phyloP scores from a whole-genome alignment of 805 yeast species.

The Henningerozyma blattae region DNA sequence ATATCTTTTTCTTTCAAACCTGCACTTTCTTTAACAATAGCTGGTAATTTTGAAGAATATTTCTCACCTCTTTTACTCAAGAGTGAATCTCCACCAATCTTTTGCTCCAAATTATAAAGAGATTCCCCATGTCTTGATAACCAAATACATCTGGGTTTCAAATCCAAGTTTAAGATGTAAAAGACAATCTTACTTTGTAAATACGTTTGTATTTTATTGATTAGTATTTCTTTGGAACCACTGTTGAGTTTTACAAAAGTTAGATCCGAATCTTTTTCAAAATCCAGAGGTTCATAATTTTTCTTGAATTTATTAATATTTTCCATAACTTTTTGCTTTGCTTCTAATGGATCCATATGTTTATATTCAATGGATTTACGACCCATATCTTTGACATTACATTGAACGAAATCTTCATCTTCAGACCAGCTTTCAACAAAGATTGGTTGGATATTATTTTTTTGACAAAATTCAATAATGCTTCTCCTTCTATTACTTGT shows the following conservation, averaged over 20 bases:
- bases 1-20: slow-evolving; percentile 50
- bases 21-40: slow-evolving; percentile 47
- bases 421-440: slow-evolving; percentile 89
- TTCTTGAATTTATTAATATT: slow-evolving; percentile 66
- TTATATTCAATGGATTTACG: slow-evolving; percentile 76
- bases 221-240: slow-evolving; percentile 76
- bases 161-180: slow-evolving; percentile 90
- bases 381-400: slow-evolving; percentile 77
- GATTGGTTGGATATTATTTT: slow-evolving; percentile 70
- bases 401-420: slow-evolving; percentile 62
- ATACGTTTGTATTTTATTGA: slow-evolving; percentile 79
- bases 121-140: slow-evolving; percentile 94
- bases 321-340: slow-evolving; percentile 57
- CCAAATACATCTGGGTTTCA: slow-evolving; percentile 87
- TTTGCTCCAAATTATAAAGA: slow-evolving; percentile 81
- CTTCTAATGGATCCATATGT: slow-evolving; percentile 56
- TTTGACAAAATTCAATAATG: slow-evolving; percentile 49
- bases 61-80: slow-evolving; percentile 73
- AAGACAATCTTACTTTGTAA: slow-evolving; percentile 87
- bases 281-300: slow-evolving; percentile 65
- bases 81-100: slow-evolving; percentile 90
- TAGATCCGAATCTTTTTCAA: slow-evolving; percentile 43
- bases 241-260: slow-evolving; percentile 84
- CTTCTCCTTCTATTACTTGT: slow-evolving; percentile 58
- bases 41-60: slow-evolving; percentile 74